Evolutionary conservation across 2,329 filamentous ascomycete genomes (phyloP).

Genomic region (Talaromyces piceae): DNA sequence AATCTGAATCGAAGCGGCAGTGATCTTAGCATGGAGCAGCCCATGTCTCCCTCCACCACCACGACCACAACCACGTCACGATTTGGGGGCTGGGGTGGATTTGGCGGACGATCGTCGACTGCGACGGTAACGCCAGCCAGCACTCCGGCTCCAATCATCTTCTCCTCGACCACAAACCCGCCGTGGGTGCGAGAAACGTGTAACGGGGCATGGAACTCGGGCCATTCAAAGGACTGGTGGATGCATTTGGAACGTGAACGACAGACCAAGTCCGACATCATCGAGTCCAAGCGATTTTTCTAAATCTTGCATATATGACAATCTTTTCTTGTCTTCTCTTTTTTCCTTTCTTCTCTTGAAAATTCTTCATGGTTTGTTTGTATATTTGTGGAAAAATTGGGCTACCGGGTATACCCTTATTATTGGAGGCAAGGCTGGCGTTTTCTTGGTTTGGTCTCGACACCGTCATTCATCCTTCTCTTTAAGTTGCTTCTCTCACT

Average conservation of each 20-base stretch:
- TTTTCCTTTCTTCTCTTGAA: neutral
- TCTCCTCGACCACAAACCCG: conserved; percentile 19
- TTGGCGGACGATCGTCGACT: conserved; percentile 25
- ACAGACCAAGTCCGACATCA: conserved; percentile 24
- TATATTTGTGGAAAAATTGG: neutral
- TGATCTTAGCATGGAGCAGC: conserved; percentile 22
- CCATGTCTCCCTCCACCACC: conserved; percentile 16
- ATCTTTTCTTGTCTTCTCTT: neutral
- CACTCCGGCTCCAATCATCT: conserved; percentile 26
- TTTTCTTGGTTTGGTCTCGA: neutral
- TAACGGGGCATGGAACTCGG: conserved; percentile 37
- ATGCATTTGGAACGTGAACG: conserved; percentile 38
- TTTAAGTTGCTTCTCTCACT: neutral
- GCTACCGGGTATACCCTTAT: neutral
- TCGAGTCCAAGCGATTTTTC: conserved; percentile 29
- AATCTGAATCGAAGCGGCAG: conserved; percentile 8
- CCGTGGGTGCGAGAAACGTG: conserved; percentile 38
- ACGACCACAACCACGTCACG: conserved; percentile 17
- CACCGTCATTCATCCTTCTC: neutral
- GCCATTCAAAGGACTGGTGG: conserved; percentile 39
- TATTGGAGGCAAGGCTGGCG: neutral
- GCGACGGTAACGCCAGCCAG: conserved; percentile 25
- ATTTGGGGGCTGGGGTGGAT: conserved; percentile 27
- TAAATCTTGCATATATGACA: conserved; percentile 13
- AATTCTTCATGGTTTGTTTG: neutral